phyloP scores from a whole-genome alignment of 169 alveolate genomes.

The Plasmodium inui region DNA sequence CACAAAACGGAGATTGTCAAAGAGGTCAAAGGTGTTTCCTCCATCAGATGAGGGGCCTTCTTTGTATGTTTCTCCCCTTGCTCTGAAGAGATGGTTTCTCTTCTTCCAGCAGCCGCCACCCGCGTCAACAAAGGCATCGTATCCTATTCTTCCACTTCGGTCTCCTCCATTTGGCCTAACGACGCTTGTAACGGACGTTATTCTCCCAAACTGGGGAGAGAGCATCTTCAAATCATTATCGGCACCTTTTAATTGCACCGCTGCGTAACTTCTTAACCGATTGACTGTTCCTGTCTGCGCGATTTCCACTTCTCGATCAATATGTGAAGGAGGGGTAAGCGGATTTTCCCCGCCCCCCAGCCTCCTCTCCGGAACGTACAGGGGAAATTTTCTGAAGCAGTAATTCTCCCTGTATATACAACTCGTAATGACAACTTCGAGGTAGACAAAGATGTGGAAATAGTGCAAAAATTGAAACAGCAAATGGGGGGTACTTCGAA shows the following conservation, averaged over 20 bases:
- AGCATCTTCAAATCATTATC: not conserved
- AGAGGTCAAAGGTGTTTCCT: not conserved
- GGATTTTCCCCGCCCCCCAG: not conserved
- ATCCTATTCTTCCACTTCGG: not conserved
- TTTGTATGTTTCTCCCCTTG: not conserved
- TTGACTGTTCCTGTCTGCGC: not conserved
- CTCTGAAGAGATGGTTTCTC: not conserved
- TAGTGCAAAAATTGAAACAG: conserved; percentile 33
- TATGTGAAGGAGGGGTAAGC: not conserved
- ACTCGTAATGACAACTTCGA: conserved; percentile 43
- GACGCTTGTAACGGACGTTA: not conserved
- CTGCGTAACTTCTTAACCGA: not conserved
- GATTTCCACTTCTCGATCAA: not conserved
- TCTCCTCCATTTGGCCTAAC: not conserved
- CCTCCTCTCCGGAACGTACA: not conserved
- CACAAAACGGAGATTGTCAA: not conserved
- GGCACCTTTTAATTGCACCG: not conserved
- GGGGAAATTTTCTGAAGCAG: conserved; percentile 40
- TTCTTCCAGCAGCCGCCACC: not conserved
- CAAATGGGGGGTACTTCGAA: not conserved
- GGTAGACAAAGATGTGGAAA: conserved; percentile 28
- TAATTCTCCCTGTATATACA: conserved; percentile 12
- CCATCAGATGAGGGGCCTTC: not conserved
- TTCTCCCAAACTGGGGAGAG: not conserved
- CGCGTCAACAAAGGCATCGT: not conserved